phyloP scores from a whole-genome alignment of 75 land plant genomes.

The Pinus albicaulis region DNA sequence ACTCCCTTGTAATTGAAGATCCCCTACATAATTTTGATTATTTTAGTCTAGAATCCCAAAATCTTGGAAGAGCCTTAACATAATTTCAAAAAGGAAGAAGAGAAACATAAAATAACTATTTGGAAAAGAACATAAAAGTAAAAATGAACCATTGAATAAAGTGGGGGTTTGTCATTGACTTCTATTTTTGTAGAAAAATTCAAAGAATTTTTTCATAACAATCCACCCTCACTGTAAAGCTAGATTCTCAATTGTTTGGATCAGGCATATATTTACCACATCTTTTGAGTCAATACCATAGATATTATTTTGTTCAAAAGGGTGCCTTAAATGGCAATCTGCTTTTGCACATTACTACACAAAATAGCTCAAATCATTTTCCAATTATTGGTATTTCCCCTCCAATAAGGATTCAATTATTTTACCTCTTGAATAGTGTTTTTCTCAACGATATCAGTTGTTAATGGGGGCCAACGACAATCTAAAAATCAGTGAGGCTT shows the following conservation, averaged over 20 bases:
- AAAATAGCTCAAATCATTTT: too few relatives aligned
- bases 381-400: too few relatives aligned
- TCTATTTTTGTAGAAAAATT: neutral
- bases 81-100: neutral
- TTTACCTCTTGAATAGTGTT: too few relatives aligned
- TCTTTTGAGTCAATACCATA: neutral
- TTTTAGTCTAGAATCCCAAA: neutral
- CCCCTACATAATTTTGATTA: constrained; percentile 46
- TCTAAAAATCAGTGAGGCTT: too few relatives aligned
- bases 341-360: too few relatives aligned
- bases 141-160: neutral
- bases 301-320: neutral
- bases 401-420: too few relatives aligned
- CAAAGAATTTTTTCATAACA: neutral
- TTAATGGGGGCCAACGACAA: too few relatives aligned
- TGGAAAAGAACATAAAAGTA: neutral
- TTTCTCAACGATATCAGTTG: too few relatives aligned
- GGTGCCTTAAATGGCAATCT: too few relatives aligned
- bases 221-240: too few relatives aligned
- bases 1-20: constrained; percentile 52
- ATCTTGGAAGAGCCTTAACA: neutral
- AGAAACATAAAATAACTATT: neutral
- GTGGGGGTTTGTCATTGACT: neutral
- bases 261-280: neutral
- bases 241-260: too few relatives aligned